Conservation (phyloP, 495 filamentous ascomycete genomes). For the Cryomyces minteri region DNA sequence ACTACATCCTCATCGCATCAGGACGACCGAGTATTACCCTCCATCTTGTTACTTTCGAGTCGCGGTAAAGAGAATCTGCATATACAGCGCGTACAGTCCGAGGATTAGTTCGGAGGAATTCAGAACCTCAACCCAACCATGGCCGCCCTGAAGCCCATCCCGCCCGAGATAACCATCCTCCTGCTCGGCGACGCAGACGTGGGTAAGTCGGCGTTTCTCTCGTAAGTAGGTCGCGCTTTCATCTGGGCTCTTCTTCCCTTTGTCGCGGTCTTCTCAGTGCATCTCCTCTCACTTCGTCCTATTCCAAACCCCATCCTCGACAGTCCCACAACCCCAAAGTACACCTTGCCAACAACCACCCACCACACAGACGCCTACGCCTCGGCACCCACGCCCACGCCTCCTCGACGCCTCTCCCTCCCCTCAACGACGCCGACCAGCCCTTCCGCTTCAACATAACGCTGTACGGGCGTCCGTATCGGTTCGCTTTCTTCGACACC, state of each 20-base stretch:
- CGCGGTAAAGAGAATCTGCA: too few relatives aligned
- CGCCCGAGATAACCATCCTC: constrained; percentile 41
- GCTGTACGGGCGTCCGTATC: constrained; percentile 45
- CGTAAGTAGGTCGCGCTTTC: constrained; percentile 35
- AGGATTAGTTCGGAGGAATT: too few relatives aligned
- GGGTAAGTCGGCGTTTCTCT: constrained; percentile 78
- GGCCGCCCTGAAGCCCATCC: neutral
- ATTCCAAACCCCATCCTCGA: neutral
- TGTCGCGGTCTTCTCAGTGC: neutral
- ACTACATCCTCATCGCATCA: too few relatives aligned
- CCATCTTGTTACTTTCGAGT: too few relatives aligned
- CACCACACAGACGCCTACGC: constrained; percentile 12
- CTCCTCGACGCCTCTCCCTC: constrained; percentile 21
- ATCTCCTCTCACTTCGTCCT: neutral
- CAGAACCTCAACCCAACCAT: too few relatives aligned
- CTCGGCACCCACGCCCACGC: constrained; percentile 11
- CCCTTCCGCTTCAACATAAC: constrained; percentile 68
- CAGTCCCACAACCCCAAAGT: neutral
- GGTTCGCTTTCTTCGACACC: constrained; percentile 66
- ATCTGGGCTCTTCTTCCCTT: neutral
- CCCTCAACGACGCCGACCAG: constrained; percentile 59
- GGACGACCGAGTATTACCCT: too few relatives aligned
- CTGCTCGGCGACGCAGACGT: constrained; percentile 64
- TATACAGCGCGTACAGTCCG: too few relatives aligned
- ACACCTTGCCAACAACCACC: neutral